Base-by-base conservation (phyloP, 805 yeast genomes). In the Candida dendrica region DNA sequence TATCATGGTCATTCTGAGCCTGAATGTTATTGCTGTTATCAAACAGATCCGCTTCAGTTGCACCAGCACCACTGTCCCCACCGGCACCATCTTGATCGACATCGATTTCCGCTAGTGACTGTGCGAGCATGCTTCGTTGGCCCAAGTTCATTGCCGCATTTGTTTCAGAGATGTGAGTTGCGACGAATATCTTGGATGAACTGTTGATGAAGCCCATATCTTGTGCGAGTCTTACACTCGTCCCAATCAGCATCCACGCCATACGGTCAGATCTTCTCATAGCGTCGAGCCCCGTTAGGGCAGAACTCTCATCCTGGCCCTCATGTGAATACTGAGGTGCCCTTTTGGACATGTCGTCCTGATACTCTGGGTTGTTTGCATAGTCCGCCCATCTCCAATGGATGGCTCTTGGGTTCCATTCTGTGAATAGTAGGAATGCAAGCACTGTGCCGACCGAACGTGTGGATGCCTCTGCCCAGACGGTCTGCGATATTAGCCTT, bases 361-460 rank as follows among this genome's bases (percentile, higher is more conserved):
- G 47, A 15, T 42, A 44, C 8, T 74, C 81, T 0, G 75, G 69
- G 39, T 65, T 61, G 51, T 83, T 82, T 1, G 91, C 95, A 62
- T 87, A 85, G 61, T 90, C 95, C 1, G 79, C 64, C 85, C 91
- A 78, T 49, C 88, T 66, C 82, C 89, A 83, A 60, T 89, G 96
- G 46, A 89, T 88, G 3, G 96, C 95, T 41, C 96, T 68, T 3
- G 96, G 96, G 52, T 89, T 88, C 98, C 98, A 90, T 60, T 91
- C 97, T 0, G 96, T 85, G 51, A 87, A 82, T 15, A 90, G 66
- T 39, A 90, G 62, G 55, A 90, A 86, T 1, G 96, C 90, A 46
- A 84, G 71, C 6, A 89, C 81, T 0, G 96, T 87, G 1, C 96
- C 96, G 3, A 89, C 75, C 0, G 93, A 82, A 47, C 96, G 66